Percentiles rank a stretch among this genome's conserved stretches.
These are phyloP conservation scores for Coniochaeta pulveracea DNA, from an alignment of 2,329 filamentous ascomycete genomes.

Conservation along the genomic window DNA sequence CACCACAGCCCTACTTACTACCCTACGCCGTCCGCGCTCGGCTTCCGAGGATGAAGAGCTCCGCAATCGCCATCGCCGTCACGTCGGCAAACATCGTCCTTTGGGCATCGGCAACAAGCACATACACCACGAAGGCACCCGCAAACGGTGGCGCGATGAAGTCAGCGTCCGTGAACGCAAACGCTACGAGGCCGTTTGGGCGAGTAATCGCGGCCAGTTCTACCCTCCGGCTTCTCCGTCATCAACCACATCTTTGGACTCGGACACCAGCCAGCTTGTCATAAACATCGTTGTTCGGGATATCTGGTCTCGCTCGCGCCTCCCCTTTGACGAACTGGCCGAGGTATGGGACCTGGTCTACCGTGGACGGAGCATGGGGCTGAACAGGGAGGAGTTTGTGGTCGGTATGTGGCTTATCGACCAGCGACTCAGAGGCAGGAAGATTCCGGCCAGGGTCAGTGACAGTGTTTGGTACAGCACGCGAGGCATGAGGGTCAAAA, in stretches of 20 bases:
- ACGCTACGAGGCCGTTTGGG: conserved; percentile 77
- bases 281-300: conserved; percentile 60
- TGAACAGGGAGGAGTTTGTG: conserved; percentile 64
- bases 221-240: background rate
- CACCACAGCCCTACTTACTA: conserved; percentile 55
- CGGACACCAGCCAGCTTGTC: conserved; percentile 36
- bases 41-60: conserved; percentile 38
- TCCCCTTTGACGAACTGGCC: conserved; percentile 56
- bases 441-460: conserved; percentile 59
- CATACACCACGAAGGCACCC: conserved; percentile 64
- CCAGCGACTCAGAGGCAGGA: conserved; percentile 67
- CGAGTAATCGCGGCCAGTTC: conserved; percentile 60
- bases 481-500: conserved; percentile 29
- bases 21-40: conserved; percentile 46
- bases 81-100: conserved; percentile 29
- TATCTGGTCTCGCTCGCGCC: conserved; percentile 61
- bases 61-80: conserved; percentile 30
- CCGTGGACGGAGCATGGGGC: conserved; percentile 35
- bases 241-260: background rate
- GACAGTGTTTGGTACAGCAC: conserved; percentile 70
- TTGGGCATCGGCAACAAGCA: conserved; percentile 48
- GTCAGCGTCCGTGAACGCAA: conserved; percentile 64
- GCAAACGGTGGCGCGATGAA: conserved; percentile 66
- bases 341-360: conserved; percentile 73
- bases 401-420: conserved; percentile 78